Evolutionary conservation across 2,329 filamentous ascomycete species (phyloP), one percentile per base, ranked within the genome.

Genomic region (Parastagonospora nodorum): DNA sequence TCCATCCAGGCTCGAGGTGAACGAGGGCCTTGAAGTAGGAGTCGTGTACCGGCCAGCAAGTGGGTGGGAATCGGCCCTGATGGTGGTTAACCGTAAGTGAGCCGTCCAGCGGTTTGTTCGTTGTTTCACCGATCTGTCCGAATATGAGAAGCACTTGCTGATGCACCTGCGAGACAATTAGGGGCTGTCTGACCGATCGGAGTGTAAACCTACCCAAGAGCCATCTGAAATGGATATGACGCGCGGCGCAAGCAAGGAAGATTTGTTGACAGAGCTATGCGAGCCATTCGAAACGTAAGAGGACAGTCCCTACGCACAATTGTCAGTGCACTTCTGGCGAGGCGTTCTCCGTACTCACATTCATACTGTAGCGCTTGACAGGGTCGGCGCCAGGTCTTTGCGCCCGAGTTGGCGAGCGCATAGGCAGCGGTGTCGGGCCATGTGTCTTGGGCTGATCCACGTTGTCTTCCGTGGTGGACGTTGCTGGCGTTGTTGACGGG

Each of bases 21-120:
- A 97, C 82, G 28, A 97, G 80, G 5, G 88, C 88, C 76, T 97
- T 97, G 81, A 97, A 97, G 72, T 92, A 87, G 2, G 90, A 95
- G 57, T 91, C 88, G 69, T 82, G 88, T 9, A 97, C 93, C 1
- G 92, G 93, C 92, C 93, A 97, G 60, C 81, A 82, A 10, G 86
- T 89, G 0, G 89, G 78, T 6, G 93, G 92, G 70, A 97, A 96
- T 54, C 79, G 85, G 71, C 96, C 91, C 73, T 96, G 89, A 61
- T 92, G 84, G 66, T 94, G 89, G 66, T 83, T 88, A 54, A 97
- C 83, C 2, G 87, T 91, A 43, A 97, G 67, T 28, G 78, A 88
- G 59, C 94, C 94, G 68, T 96, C 91, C 53, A 95, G 75, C 45
- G 84, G 79, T 68, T 84, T 84, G 45, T 85, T 81, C 30, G 80